A percentile compares a stretch with the other conserved stretches of the same genome.
Evolutionary conservation across 2,329 filamentous ascomycete genomes (phyloP).

Genomic region (Phyllosticta citribraziliensis): DNA sequence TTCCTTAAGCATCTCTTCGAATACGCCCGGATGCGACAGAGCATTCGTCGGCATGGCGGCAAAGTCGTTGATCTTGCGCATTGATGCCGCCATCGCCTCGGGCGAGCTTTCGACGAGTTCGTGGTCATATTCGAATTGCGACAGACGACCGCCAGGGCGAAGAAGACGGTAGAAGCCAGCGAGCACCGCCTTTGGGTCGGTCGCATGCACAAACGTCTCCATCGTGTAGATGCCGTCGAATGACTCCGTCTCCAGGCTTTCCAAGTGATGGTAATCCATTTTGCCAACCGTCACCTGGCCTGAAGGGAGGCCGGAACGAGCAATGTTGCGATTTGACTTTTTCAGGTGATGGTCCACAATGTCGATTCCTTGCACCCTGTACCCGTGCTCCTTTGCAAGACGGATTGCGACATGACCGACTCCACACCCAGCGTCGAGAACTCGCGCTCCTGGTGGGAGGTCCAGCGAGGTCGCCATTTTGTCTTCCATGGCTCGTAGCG

Average conservation of each 20-base stretch:
- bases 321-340: neutral
- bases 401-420: neutral
- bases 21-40: neutral
- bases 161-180: neutral
- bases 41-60: neutral
- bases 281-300: neutral
- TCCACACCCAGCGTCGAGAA: neutral
- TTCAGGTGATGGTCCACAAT: neutral
- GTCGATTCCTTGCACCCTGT: neutral
- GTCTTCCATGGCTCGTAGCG: neutral
- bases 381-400: neutral
- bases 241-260: neutral
- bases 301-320: neutral
- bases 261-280: neutral
- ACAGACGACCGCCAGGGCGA: neutral
- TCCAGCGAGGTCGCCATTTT: neutral
- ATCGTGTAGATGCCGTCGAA: neutral
- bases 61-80: neutral
- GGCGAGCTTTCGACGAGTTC: neutral
- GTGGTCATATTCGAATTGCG: neutral
- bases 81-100: neutral
- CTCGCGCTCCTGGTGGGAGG: neutral
- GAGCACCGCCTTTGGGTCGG: neutral
- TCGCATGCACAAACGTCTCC: neutral
- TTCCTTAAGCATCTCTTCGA: neutral